Evolutionary conservation across 306 rosid genomes (phyloP).

Genomic region (Pterocarpus santalinus): DNA sequence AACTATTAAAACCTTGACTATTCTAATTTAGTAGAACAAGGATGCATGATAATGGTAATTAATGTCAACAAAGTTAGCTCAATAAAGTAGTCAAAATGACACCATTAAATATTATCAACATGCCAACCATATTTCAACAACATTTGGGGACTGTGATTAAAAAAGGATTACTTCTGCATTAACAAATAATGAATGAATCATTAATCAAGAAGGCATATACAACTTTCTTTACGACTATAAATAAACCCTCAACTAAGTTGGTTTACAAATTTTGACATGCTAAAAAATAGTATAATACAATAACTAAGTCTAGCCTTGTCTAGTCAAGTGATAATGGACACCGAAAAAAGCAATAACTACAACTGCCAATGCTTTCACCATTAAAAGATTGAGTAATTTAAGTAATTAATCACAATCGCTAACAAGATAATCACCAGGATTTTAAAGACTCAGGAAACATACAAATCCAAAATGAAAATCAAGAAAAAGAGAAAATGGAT

Average conservation of each 20-base stretch:
- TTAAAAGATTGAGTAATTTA: background rate
- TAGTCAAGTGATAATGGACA: background rate
- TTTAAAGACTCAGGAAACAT: background rate
- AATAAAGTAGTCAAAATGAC: background rate
- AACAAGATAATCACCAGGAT: background rate
- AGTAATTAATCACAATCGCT: background rate
- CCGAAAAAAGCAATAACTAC: background rate
- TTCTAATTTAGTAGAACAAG: constrained; percentile 5
- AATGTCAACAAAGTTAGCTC: background rate
- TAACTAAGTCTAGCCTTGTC: constrained; percentile 10
- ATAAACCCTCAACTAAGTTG: constrained; percentile 1
- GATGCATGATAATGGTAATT: background rate
- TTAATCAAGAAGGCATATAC: background rate
- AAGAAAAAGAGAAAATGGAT: background rate
- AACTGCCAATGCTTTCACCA: background rate
- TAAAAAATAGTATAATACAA: background rate
- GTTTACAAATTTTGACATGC: background rate
- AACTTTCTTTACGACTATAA: background rate
- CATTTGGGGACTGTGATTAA: background rate
- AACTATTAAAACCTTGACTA: constrained; percentile 6
- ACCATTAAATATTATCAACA: background rate
- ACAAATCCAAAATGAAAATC: background rate
- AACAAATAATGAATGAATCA: background rate
- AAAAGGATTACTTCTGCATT: background rate
- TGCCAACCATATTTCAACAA: constrained; percentile 4